Evolutionary conservation across 495 filamentous ascomycete genomes (phyloP), one percentile per base, ranked within the genome.

Genomic region (Hypoxylon fragiforme): DNA sequence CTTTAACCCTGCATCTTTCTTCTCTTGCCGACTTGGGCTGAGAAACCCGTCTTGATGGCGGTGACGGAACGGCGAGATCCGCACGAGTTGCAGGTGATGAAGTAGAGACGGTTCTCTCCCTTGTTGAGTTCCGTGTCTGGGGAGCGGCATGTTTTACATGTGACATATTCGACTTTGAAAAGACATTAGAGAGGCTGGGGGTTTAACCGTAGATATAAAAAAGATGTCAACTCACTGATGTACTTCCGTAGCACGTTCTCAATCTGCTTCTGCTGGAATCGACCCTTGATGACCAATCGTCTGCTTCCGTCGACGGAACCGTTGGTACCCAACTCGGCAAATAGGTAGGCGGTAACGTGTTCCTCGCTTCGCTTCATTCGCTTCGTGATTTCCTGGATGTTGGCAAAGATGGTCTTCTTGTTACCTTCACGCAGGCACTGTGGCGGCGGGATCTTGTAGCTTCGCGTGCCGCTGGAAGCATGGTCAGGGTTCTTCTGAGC

Each of bases 21-120:
- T 77, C 94, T 85, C 87, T 96, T 96, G 67, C 92, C 92, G 73
- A 98, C 88, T 75, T 95, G 91, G 70, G 90, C 90, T 66, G 90
- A 90, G 90, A 97, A 98, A 89, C 94, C 94, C 34, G 90, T 96
- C 86, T 97, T 98, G 87, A 98, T 97, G 44, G 94, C 90, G 52
- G 89, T 88, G 72, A 98, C 94, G 60, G 84, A 90, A 66, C 95
- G 88, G 69, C 92, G 83, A 44, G 86, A 91, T 44, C 90, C 89
- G 65, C 95, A 97, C 15, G 50, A 58, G 50, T 76, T 76, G 70
- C 73, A 76, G 19, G 73, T 76, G 53, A 76, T 76, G 65, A 77
- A 76, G 63, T 86, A 88, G 47, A 96, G 80, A 78, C 94, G 89
- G 79, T 96, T 98, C 76, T 98, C 94, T 70, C 95, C 94, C 78